These are phyloP conservation scores for Xerocomus potaroensis DNA, from an alignment of 768 basidiomycete genomes.

Conservation along the genomic window DNA sequence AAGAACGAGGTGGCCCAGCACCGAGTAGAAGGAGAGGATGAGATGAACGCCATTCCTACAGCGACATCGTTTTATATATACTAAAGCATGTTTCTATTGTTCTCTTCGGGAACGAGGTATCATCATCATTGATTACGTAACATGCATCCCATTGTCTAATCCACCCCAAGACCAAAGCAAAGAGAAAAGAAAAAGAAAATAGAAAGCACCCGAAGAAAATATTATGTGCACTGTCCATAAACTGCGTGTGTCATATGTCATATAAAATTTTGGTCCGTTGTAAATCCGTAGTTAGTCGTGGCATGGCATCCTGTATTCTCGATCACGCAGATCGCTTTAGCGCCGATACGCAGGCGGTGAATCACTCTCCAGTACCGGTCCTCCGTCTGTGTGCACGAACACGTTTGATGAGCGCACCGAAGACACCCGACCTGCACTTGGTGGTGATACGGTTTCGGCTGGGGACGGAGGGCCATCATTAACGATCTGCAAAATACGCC, in stretches of 20 bases:
- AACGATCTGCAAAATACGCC: slow-evolving; percentile 25
- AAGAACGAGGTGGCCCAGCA: slow-evolving; percentile 31
- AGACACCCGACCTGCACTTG: not conserved
- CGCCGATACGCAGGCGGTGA: slow-evolving; percentile 28
- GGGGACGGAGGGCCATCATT: slow-evolving; percentile 25
- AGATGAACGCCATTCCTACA: not conserved
- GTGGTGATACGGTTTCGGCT: slow-evolving; percentile 4
- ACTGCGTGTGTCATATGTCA: too few species aligned
- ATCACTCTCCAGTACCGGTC: slow-evolving; percentile 8
- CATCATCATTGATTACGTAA: slow-evolving; percentile 13
- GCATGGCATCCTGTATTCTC: slow-evolving; percentile 3
- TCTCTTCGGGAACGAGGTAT: slow-evolving; percentile 15
- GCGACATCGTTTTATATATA: slow-evolving; percentile 24
- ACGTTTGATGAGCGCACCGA: slow-evolving; percentile 8
- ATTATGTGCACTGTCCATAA: slow-evolving; percentile 15
- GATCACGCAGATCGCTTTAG: not conserved
- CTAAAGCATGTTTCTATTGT: slow-evolving; percentile 26
- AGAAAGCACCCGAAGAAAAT: not conserved
- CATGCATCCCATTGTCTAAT: slow-evolving; percentile 21
- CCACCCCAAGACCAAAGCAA: slow-evolving; percentile 2
- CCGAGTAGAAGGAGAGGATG: slow-evolving; percentile 17
- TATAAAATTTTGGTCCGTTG: slow-evolving; percentile 11
- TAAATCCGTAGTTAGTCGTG: slow-evolving; percentile 14
- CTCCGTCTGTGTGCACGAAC: slow-evolving; percentile 28
- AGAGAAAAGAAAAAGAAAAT: not conserved